Evolutionary conservation across 2,329 filamentous ascomycete species (phyloP).

Genomic region (Claviceps humidiphila): DNA sequence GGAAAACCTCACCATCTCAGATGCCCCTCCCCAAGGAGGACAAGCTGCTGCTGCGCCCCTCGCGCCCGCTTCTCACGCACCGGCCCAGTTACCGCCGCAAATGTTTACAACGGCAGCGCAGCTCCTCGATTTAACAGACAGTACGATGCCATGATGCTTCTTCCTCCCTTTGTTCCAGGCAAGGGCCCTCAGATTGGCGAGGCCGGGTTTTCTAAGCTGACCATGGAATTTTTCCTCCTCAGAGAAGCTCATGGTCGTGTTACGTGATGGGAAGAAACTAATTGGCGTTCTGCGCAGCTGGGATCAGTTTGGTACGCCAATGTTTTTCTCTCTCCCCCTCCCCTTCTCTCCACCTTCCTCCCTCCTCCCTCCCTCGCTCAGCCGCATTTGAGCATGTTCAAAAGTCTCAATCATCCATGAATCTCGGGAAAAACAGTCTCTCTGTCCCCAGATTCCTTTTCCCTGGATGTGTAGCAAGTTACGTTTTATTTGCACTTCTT

Average conservation of each 20-base stretch:
- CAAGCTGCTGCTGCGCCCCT: slow-evolving; percentile 14
- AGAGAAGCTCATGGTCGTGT: slow-evolving; percentile 91
- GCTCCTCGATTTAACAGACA: slow-evolving; percentile 90
- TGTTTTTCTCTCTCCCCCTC: background rate
- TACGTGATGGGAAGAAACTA: slow-evolving; percentile 88
- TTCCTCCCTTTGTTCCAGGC: background rate
- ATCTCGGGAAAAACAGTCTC: background rate
- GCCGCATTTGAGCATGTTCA: too few relatives aligned
- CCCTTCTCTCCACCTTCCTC: background rate
- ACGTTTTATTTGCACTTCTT: background rate
- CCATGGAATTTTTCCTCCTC: slow-evolving; percentile 9
- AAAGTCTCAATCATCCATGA: background rate
- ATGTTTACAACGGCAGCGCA: slow-evolving; percentile 98
- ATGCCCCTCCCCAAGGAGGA: slow-evolving; percentile 30
- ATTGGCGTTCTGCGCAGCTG: slow-evolving; percentile 87
- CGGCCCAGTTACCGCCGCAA: slow-evolving; percentile 67
- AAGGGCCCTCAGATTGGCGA: background rate
- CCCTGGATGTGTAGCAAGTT: background rate
- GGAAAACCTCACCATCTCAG: slow-evolving; percentile 41
- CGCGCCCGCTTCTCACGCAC: slow-evolving; percentile 25
- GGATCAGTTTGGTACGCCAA: slow-evolving; percentile 76
- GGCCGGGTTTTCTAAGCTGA: slow-evolving; percentile 9
- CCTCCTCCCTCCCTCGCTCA: too few relatives aligned
- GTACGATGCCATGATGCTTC: slow-evolving; percentile 39
- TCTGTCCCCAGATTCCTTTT: background rate